Conservation (phyloP, 2,329 filamentous ascomycete species). For the Exophiala alcalophila region DNA sequence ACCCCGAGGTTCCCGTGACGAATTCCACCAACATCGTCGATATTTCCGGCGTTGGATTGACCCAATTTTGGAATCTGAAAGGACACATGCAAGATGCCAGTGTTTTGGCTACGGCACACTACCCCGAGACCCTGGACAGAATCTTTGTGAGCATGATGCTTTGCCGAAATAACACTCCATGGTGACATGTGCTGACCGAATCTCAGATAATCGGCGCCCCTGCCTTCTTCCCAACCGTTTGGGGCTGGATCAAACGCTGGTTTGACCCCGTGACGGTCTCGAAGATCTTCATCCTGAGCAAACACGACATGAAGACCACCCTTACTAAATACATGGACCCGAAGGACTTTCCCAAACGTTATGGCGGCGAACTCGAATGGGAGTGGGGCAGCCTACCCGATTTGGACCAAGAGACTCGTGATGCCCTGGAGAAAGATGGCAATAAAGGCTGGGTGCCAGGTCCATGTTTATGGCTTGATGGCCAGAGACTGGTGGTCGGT, state of each 20-base stretch:
- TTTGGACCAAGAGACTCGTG: slow-evolving; percentile 56
- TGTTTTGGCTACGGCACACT: slow-evolving; percentile 84
- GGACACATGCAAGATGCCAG: slow-evolving; percentile 90
- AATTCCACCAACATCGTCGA: slow-evolving; percentile 95
- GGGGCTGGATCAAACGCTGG: slow-evolving; percentile 89
- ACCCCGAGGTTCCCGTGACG: slow-evolving; percentile 80
- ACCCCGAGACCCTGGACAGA: slow-evolving; percentile 87
- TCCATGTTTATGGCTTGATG: slow-evolving; percentile 30
- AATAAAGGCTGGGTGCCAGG: slow-evolving; percentile 30
- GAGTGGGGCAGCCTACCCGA: slow-evolving; percentile 71
- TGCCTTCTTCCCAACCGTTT: slow-evolving; percentile 76
- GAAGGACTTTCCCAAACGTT: slow-evolving; percentile 80
- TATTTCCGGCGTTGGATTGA: slow-evolving; percentile 79
- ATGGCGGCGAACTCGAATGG: slow-evolving; percentile 83
- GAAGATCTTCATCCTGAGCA: slow-evolving; percentile 87
- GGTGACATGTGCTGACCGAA: neutral
- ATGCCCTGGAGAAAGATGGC: slow-evolving; percentile 29
- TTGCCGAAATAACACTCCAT: too few relatives aligned
- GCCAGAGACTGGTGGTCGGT: slow-evolving; percentile 29
- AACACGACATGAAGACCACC: slow-evolving; percentile 70
- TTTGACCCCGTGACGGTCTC: slow-evolving; percentile 89
- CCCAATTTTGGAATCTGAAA: slow-evolving; percentile 95
- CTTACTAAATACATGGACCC: slow-evolving; percentile 78
- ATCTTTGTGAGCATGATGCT: slow-evolving; percentile 58
- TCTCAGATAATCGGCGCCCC: slow-evolving; percentile 79